Base-by-base conservation (phyloP, 345 rosid genomes). In the Clausena lansium region DNA sequence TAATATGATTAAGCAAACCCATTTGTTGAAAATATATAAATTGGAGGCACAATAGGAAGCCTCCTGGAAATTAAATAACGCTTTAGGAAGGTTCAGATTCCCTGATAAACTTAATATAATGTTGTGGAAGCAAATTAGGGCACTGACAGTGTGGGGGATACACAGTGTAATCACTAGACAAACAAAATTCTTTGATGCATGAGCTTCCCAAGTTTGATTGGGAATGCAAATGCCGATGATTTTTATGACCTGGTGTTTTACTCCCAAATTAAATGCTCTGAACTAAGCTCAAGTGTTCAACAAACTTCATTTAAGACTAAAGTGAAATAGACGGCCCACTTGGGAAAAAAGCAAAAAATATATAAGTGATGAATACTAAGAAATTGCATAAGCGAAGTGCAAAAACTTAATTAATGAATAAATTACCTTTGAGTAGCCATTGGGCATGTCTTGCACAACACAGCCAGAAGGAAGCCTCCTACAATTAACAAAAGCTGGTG, bases 391-490 rank as follows among this genome's bases (percentile, higher is more conserved):
- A 55, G 25, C 22, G 3, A 14, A 17, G 20, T 30, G 67, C 17
- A 20, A 36, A 36, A 10, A 0, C 20, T 45, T 19, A 19, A 7
- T 13, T 20, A 45, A 24, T 11, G 22, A 20, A 24, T 7, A 30
- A 8, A 19, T 81, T 86, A 97, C 99, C 98, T 91, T 93, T 35
- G 97, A 93, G 89, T 91, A 97, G 4, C 97, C 98, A 86, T 92
- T 94, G n/a, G 98, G 93, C 94, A 93, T 88, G 79, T 97, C 99
- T 83, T 92, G 98, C 39, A 97, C 93, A 30, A 97, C 92, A 71
- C 98, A 97, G 77, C 98, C 99, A 0, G 99, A 97, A 47, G 99
- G 99, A 64, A 94, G 96, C 85, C 98, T 93, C 86, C 93, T 81
- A 71, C 96, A 93, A 80, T 58, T 88, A 13, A 86, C 71, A 79